Evolutionary conservation across 169 alveolate genomes (phyloP), one percentile per base, ranked within the genome.

Genomic region (Eimeria nieschulzi): DNA sequence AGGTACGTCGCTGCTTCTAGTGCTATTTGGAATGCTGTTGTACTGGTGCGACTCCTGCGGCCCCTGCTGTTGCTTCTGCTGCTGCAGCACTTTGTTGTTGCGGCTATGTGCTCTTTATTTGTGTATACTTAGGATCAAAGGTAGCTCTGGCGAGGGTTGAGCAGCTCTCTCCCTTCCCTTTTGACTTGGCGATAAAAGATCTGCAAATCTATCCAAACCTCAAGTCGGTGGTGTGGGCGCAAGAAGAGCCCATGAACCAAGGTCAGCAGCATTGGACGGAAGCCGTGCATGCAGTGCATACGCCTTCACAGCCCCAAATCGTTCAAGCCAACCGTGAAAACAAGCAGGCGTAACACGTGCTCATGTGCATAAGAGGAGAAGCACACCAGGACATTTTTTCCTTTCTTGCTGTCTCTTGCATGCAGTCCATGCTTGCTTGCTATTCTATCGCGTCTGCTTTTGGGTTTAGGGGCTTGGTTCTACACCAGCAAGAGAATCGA

Each of bases 111-210:
- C 33, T 33, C 21, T 51, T 26, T 46, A 51, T 13, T 23, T 19
- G 21, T 53, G 10, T 39, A 17, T 87, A 2, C 55, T 23, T 12
- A 33, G 94, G 80, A 17, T 78, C 80, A 9, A 83, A 94, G 80
- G 84, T 97, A 26, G 98, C 98, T 7, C 94, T 97, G 0, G 93
- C 97, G 3, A 95, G 98, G 56, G 91, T 97, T 51, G 99, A 97
- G 94, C 97, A 97, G 91, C 85, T 97, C 46, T 96, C 98, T 13
- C 99, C 99, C 12, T 97, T 97, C 94, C 99, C 99, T 46, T 97
- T 94, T 39, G 94, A 93, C 72, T 75, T 70, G 33, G 71, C 97
- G 51, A 92, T 92, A 90, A 78, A 95, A n/a, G 96, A 96, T 39
- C 73, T 96, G 25, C 92, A 93, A 56, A 83, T 82, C 15, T 95